Percentiles rank a stretch among this genome's conserved stretches.
phyloP scores from a whole-genome alignment of 2,329 filamentous ascomycete species.

The Dryadomyces sulphureus region DNA sequence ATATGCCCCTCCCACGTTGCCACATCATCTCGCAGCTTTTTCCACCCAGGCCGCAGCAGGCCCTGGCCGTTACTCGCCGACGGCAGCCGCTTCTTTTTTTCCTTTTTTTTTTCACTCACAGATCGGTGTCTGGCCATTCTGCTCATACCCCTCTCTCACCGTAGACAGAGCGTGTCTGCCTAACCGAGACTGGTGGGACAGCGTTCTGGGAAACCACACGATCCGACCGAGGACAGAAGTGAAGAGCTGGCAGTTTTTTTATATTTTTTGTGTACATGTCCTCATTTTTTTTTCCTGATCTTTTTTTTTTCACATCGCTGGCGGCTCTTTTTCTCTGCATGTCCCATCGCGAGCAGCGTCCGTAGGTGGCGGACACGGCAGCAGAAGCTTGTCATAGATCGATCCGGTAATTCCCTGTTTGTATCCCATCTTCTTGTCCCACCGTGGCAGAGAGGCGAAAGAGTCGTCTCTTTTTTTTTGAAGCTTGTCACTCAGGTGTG shows the following conservation, averaged over 20 bases:
- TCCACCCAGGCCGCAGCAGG: neutral
- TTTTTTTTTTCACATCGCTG: no score
- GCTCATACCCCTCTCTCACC: neutral
- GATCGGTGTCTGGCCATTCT: neutral
- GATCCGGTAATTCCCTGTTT: slow-evolving; percentile 1
- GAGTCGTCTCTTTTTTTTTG: no score
- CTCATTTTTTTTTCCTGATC: no score
- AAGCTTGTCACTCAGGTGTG: no score
- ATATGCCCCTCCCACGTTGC: neutral
- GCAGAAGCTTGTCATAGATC: slow-evolving; percentile 2
- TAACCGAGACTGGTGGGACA: neutral
- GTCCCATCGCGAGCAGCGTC: neutral
- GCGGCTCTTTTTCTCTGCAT: neutral
- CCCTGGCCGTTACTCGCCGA: neutral
- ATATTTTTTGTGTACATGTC: no score
- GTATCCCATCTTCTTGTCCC: neutral
- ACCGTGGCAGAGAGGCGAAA: neutral
- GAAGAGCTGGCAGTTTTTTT: no score
- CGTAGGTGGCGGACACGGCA: neutral
- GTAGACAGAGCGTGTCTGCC: neutral
- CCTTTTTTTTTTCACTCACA: no score
- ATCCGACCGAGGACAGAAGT: neutral
- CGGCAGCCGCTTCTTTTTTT: neutral
- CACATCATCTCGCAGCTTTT: neutral
- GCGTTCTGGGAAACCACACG: neutral